phyloP scores from a whole-genome alignment of 139 green algal genomes.

The Tetradesmus lagerheimii region DNA sequence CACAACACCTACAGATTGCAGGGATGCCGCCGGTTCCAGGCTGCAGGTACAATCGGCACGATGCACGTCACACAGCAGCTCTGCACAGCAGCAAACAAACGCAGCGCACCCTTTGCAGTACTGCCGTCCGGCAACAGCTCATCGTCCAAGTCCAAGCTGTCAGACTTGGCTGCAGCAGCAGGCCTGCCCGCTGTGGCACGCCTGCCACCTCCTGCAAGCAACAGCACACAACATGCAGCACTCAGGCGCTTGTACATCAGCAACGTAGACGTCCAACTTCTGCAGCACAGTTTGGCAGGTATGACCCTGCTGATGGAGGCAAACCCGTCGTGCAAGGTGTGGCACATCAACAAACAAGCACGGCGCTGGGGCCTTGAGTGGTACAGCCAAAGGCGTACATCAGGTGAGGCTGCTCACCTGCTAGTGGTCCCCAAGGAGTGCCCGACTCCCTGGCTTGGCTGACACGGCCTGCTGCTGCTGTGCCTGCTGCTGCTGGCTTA shows the following conservation, averaged over 20 bases:
- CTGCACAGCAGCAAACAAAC: neutral
- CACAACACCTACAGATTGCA: neutral
- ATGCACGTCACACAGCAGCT: too few species aligned
- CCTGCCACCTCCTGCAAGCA: neutral
- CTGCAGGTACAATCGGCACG: too few species aligned
- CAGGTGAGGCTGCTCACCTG: neutral
- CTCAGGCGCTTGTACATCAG: too few species aligned
- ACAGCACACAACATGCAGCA: neutral
- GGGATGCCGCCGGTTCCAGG: neutral
- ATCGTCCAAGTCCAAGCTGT: conserved; percentile 45
- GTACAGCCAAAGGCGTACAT: neutral
- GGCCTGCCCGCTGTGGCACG: neutral
- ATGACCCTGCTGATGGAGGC: too few species aligned
- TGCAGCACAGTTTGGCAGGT: too few species aligned
- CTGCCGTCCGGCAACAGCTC: conserved; percentile 38
- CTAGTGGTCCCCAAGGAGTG: neutral
- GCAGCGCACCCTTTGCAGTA: neutral
- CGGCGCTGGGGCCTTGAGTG: too few species aligned
- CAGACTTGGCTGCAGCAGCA: neutral
- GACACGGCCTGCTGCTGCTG: conserved; percentile 13
- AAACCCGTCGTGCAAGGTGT: too few species aligned
- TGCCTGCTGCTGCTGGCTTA: neutral
- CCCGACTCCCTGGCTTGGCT: neutral
- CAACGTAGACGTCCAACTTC: too few species aligned
- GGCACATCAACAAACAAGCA: too few species aligned